These are phyloP conservation scores for Holtermannia corniformis DNA, from an alignment of 768 basidiomycete genomes.

Conservation along the genomic window DNA sequence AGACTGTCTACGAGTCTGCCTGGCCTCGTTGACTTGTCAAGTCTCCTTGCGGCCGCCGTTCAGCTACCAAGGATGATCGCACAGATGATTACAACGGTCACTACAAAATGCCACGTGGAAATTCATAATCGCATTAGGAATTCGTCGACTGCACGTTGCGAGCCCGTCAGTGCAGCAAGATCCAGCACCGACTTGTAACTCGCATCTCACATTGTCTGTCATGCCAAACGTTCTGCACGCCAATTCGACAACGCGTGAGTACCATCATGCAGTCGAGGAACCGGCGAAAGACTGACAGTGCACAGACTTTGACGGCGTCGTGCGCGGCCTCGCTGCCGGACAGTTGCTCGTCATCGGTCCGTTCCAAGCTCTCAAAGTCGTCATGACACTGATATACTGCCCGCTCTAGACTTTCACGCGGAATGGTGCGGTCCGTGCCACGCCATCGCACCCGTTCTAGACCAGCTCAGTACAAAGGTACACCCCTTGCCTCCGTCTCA, in stretches of 20 bases:
- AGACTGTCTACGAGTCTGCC: not conserved
- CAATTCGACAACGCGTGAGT: not conserved
- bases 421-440: slow-evolving; percentile 37
- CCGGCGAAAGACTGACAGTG: too few species aligned
- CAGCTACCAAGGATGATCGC: too few species aligned
- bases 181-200: too few species aligned
- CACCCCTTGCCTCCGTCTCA: not conserved
- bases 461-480: slow-evolving; percentile 28
- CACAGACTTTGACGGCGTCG: slow-evolving; percentile 34
- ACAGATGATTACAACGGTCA: too few species aligned
- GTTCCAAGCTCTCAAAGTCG: not conserved
- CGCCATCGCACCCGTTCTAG: slow-evolving; percentile 35
- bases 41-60: too few species aligned
- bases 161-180: too few species aligned
- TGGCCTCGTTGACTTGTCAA: too few species aligned
- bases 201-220: not conserved
- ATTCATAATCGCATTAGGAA: too few species aligned
- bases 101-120: too few species aligned
- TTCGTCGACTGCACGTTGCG: too few species aligned
- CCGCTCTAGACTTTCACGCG: slow-evolving; percentile 34
- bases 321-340: slow-evolving; percentile 16
- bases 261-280: not conserved
- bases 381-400: not conserved
- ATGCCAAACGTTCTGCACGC: too few species aligned
- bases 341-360: slow-evolving; percentile 38